Conservation (phyloP, 208 protist species). For the Leishmania major region DNA sequence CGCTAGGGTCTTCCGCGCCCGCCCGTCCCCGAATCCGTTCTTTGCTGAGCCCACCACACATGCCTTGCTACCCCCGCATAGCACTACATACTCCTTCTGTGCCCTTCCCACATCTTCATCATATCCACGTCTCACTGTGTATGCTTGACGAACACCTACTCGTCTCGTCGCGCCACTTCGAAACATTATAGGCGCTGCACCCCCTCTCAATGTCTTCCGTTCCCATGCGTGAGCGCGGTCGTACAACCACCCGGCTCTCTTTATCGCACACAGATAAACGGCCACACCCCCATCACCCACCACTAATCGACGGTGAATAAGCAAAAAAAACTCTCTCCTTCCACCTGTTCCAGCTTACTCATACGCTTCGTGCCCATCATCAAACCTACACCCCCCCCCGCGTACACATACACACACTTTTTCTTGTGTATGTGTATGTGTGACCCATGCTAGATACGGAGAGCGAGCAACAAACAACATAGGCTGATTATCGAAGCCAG, state of each 20-base stretch:
- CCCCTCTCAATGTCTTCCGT: too few relatives aligned
- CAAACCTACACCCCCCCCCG: not conserved
- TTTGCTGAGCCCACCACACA: too few relatives aligned
- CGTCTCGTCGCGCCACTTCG: not conserved
- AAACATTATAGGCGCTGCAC: too few relatives aligned
- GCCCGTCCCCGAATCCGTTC: too few relatives aligned
- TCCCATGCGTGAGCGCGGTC: too few relatives aligned
- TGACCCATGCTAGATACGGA: not conserved
- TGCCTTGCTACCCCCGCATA: not conserved
- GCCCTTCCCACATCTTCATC: too few relatives aligned
- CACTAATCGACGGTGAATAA: not conserved
- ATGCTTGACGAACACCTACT: not conserved
- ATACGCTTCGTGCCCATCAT: not conserved
- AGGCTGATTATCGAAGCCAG: not conserved
- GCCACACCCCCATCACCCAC: too few relatives aligned
- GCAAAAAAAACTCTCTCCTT: not conserved
- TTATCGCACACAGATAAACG: too few relatives aligned
- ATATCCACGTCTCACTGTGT: not conserved
- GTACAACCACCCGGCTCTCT: too few relatives aligned
- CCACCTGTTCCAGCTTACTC: not conserved
- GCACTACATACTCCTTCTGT: too few relatives aligned
- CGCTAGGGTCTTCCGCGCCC: not conserved
- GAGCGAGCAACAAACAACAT: not conserved
- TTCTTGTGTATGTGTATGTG: not conserved
- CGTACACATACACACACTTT: not conserved